These are phyloP conservation scores for Solanum chaucha DNA, from an alignment of 257 asterid genomes.

Conservation along the genomic window DNA sequence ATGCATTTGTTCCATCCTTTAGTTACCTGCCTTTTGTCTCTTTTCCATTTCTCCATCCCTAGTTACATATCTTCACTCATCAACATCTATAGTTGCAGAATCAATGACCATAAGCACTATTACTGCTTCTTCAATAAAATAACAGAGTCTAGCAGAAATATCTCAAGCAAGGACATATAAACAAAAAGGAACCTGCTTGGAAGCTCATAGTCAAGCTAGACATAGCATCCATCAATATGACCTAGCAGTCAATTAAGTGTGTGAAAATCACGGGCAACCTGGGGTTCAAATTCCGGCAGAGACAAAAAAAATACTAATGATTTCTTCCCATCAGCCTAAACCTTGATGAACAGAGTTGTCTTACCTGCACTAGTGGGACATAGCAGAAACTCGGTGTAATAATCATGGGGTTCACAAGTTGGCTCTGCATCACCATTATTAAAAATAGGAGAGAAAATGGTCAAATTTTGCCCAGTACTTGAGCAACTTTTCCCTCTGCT, in stretches of 20 bases:
- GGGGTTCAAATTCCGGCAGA: neutral
- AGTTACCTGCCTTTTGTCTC: neutral
- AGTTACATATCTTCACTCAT: neutral
- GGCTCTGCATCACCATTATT: neutral
- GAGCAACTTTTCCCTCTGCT: neutral
- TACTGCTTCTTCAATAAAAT: neutral
- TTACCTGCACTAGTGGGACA: neutral
- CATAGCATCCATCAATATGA: neutral
- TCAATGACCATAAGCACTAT: neutral
- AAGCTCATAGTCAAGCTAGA: neutral
- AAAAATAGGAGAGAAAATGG: neutral
- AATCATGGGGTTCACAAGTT: neutral
- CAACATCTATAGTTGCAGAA: neutral
- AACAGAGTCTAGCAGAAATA: neutral
- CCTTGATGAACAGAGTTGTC: neutral
- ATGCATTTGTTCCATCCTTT: neutral
- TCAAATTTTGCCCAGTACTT: neutral
- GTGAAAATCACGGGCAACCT: neutral
- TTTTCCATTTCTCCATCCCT: neutral
- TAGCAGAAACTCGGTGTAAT: neutral
- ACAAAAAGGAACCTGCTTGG: neutral
- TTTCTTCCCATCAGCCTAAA: neutral
- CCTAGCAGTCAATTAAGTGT: neutral
- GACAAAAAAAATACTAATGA: neutral
- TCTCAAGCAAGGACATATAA: neutral